Percentiles rank a stretch among this genome's conserved stretches.
Evolutionary conservation across 1,284 basidiomycete species (phyloP).

Genomic region (Trametes polyzona): DNA sequence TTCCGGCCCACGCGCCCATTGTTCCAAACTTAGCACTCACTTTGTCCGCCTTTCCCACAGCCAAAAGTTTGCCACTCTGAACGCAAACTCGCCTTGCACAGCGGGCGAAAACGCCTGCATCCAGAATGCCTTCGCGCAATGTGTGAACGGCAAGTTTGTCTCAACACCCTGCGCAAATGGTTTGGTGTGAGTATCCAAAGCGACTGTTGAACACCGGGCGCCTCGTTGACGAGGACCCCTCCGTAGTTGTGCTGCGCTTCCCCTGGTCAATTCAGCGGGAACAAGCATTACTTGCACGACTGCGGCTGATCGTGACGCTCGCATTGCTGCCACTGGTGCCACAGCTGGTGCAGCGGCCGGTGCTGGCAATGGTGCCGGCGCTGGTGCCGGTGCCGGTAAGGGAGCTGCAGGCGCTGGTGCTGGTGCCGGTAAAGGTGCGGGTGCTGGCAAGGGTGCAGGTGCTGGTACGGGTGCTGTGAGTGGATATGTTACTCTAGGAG

Average conservation of each 20-base stretch:
- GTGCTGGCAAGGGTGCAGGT: too few relatives aligned
- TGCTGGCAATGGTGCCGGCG: constrained; percentile 1
- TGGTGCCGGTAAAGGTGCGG: constrained; percentile 5
- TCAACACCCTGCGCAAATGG: constrained; percentile 45
- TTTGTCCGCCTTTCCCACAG: constrained; percentile 36
- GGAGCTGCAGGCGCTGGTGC: constrained; percentile 8
- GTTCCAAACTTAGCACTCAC: constrained; percentile 14
- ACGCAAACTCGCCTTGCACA: constrained; percentile 45
- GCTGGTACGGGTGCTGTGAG: constrained; percentile 3
- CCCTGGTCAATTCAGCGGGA: constrained; percentile 47
- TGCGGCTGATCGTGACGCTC: constrained; percentile 40
- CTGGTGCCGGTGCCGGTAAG: constrained; percentile 12
- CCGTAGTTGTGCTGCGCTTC: constrained; percentile 57
- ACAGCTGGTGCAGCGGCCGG: constrained; percentile 19
- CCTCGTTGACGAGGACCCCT: neutral
- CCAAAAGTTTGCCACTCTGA: constrained; percentile 49
- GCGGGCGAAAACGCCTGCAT: constrained; percentile 52
- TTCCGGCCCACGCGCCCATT: constrained; percentile 13
- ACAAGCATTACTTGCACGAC: constrained; percentile 54
- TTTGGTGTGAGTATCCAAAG: constrained; percentile 43
- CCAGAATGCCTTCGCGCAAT: constrained; percentile 50
- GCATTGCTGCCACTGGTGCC: constrained; percentile 47
- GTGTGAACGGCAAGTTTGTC: constrained; percentile 52
- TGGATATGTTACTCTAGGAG: too few relatives aligned
- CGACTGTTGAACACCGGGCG: too few relatives aligned